Conservation (phyloP, 2,329 filamentous ascomycete species). For the Fusarium transvaalense region DNA sequence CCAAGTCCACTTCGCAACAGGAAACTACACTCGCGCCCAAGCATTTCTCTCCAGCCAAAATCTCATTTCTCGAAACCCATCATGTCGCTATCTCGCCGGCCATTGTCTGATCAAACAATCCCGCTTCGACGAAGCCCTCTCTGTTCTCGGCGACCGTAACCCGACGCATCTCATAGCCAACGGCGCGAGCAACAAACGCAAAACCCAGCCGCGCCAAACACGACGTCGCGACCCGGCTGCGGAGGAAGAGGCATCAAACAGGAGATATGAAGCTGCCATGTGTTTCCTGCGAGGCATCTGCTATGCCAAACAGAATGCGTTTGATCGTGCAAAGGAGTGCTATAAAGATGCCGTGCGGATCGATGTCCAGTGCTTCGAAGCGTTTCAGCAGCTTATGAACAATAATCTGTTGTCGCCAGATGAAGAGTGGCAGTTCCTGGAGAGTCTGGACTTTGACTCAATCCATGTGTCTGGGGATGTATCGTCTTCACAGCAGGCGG, state of each 20-base stretch:
- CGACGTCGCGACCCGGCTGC: conserved; percentile 53
- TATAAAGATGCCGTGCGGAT: conserved; percentile 98
- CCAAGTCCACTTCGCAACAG: conserved; percentile 96
- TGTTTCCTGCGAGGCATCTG: conserved; percentile 94
- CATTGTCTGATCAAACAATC: conserved; percentile 95
- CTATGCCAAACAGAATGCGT: conserved; percentile 96
- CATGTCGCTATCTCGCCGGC: conserved; percentile 91
- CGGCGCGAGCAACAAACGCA: conserved; percentile 55
- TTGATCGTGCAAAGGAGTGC: conserved; percentile 96
- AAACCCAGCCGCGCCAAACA: conserved; percentile 53
- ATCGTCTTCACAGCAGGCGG: conserved; percentile 83
- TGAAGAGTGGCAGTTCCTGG: conserved; percentile 90
- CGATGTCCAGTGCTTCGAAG: conserved; percentile 98
- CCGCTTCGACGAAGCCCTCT: conserved; percentile 88
- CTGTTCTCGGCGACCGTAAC: conserved; percentile 89
- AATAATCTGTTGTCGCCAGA: conserved; percentile 91
- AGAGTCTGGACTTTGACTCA: conserved; percentile 90
- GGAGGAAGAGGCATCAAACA: conserved; percentile 77
- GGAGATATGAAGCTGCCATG: conserved; percentile 96
- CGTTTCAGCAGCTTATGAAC: conserved; percentile 97
- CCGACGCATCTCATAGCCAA: conserved; percentile 87
- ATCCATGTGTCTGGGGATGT: conserved; percentile 75
- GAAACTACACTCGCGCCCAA: conserved; percentile 93
- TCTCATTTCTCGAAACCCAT: conserved; percentile 82
- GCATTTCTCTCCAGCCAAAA: conserved; percentile 87